Conservation (phyloP, 1,139 yeast species). For the Zygosaccharomyces pseudobailii region DNA sequence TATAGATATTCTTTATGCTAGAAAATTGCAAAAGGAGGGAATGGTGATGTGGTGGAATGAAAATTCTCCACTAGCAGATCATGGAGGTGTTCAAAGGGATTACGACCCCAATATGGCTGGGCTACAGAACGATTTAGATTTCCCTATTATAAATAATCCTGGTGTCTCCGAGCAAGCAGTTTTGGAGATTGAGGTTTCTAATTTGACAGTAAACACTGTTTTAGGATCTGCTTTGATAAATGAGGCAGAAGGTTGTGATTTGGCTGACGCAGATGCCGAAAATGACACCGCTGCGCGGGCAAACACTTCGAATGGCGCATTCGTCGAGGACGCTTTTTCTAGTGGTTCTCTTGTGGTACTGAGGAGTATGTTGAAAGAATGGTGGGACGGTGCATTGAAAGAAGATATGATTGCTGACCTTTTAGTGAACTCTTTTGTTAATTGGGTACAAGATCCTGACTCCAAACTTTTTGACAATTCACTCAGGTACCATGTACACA, state of each 20-base stretch:
- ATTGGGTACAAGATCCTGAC: constrained; percentile 80
- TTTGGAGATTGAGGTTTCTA: constrained; percentile 72
- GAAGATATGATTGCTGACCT: constrained; percentile 74
- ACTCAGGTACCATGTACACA: constrained; percentile 82
- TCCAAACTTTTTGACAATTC: constrained; percentile 74
- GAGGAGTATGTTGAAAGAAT: constrained; percentile 69
- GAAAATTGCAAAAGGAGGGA: constrained; percentile 60
- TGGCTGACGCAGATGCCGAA: constrained; percentile 47
- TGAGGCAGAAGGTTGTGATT: constrained; percentile 86
- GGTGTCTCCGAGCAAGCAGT: constrained; percentile 78
- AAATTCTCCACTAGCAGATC: constrained; percentile 66
- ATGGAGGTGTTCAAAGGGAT: constrained; percentile 79
- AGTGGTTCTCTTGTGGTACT: constrained; percentile 67
- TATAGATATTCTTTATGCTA: constrained; percentile 82
- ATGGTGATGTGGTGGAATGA: constrained; percentile 94
- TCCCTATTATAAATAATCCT: constrained; percentile 72
- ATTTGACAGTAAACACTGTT: constrained; percentile 78
- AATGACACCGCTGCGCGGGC: constrained; percentile 20
- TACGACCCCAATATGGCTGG: constrained; percentile 31
- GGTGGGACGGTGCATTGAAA: constrained; percentile 91
- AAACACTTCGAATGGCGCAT: constrained; percentile 41
- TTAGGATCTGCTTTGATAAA: constrained; percentile 78
- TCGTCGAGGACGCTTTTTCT: constrained; percentile 77
- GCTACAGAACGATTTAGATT: constrained; percentile 55
- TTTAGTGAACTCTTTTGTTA: constrained; percentile 74